Base-by-base conservation (phyloP, 2,329 filamentous ascomycete genomes). In the Sarocladiaceae sp. region DNA sequence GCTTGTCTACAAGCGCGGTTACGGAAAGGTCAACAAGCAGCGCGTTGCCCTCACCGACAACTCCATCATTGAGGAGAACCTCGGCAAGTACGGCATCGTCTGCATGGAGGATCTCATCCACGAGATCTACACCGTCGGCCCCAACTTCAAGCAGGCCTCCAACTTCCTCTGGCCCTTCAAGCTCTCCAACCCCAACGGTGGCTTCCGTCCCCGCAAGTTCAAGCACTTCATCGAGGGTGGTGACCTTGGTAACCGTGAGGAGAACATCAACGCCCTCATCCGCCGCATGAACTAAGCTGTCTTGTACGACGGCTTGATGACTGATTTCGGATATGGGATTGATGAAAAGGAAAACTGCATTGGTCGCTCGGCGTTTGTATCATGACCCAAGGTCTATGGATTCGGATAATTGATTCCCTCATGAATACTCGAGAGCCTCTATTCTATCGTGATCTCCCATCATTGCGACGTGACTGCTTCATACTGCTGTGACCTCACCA, bases 131-230 rank as follows among this genome's bases (percentile, higher is more conserved):
- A 96, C 92, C 55, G 94, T 97, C 63, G 93, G 94, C 72, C 93
- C 93, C 81, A 97, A 97, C 87, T 95, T 94, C 88, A 97, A 97
- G 87, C 92, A 97, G 82, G 91, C 90, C 68, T 84, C 87, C 80
- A 99, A 97, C 88, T 97, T 97, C 86, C 80, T 97, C 64, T 99
- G 94, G 94, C 94, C 94, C 71, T 99, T 99, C 87, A 97, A 99
- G 88, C 88, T 99, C 64, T 91, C 85, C 84, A 97, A 96, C 86
- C 94, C 94, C 71, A 97, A 79, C 65, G 94, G 94, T 74, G 93
- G 94, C 61, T 99, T 97, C 90, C 87, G 88, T 66, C 77, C 88
- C 67, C 84, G 94, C 78, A 99, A 97, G 83, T 97, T 97, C 86
- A 94, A 91, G 83, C 92, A 97, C 82, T 97, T 90, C 80, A 89